Evolutionary conservation across 1,139 yeast genomes (phyloP), one percentile per base, ranked within the genome.

Genomic region (Diutina siamensis): DNA sequence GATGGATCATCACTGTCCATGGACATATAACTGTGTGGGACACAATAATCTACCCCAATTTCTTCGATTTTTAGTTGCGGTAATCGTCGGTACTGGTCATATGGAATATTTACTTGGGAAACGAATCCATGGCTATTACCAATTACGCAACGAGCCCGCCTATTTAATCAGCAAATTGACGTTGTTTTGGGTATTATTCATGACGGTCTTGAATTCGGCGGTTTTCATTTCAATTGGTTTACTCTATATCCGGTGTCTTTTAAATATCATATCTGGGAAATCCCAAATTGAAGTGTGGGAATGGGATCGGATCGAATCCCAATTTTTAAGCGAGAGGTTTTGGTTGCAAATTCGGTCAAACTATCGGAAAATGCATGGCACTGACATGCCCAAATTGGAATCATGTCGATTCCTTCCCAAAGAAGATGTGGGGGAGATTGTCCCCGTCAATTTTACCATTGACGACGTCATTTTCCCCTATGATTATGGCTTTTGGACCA

Each of bases 261-360:
- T 68, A 46, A 78, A 81, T 55, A 66, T 78, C 52, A 54, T 74
- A 2, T 57, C 76, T 46, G 96, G 97, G n/a, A 82, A 78, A 74
- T 80, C 97, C 2, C 95, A 87, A 59, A 89, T 92, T 48, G 98
- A 92, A 61, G 68, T 74, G 2, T 92, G 98, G 98, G 97, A 92
- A 55, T 64, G 72, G 64, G 97, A 92, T 52, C 71, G 97, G 50
- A 66, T 87, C 2, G 87, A 79, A 48, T 69, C 79, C 8, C 85
- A 82, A 52, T 72, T 81, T 49, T 69, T 64, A 45, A 69, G 73
- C 1, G 77, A 72, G 41, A 57, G 75, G 38, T 63, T 79, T 48
- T 77, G 84, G 80, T 51, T 56, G 8, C 72, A 65, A 47, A 67
- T 80, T 7, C 55, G 73, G 33, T 52, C 52, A n/a, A 80, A 79